These are phyloP conservation scores for Dendrobium catenatum DNA, from an alignment of 106 monocot species.

Conservation along the genomic window DNA sequence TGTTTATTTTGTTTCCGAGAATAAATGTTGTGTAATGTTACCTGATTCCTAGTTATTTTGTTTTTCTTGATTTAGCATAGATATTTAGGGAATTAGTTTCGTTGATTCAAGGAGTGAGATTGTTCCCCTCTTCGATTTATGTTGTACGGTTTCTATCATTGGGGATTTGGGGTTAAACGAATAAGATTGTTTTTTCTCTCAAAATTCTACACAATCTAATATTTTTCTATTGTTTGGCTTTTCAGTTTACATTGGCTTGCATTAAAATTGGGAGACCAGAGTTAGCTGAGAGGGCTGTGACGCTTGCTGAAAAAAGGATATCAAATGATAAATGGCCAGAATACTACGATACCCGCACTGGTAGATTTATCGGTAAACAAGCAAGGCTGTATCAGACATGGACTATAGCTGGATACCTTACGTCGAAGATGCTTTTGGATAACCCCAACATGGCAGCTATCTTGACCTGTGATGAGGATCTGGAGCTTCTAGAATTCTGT, in stretches of 20 bases:
- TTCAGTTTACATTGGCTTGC: slow-evolving; percentile 73
- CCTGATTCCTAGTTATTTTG: no score
- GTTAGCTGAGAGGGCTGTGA: slow-evolving; percentile 37
- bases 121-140: no score
- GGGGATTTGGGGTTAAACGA: no score
- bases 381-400: slow-evolving; percentile 79
- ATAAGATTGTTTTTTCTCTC: no score
- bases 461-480: slow-evolving; percentile 82
- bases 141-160: no score
- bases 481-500: slow-evolving; percentile 68
- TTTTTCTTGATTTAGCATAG: no score
- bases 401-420: slow-evolving; percentile 74
- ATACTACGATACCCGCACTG: slow-evolving; percentile 53
- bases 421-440: slow-evolving; percentile 71
- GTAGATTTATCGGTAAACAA: slow-evolving; percentile 72
- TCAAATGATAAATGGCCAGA: slow-evolving; percentile 74
- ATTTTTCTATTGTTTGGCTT: slow-evolving; percentile 5
- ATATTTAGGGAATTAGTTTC: no score
- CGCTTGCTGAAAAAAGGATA: slow-evolving; percentile 49
- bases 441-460: slow-evolving; percentile 61
- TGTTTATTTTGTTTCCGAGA: no score
- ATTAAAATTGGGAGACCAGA: slow-evolving; percentile 62
- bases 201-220: background rate
- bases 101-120: no score
- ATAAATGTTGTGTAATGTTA: no score